Evolutionary conservation across 1,284 basidiomycete genomes (phyloP), one percentile per base, ranked within the genome.

Genomic region (Papiliotrema laurentii): DNA sequence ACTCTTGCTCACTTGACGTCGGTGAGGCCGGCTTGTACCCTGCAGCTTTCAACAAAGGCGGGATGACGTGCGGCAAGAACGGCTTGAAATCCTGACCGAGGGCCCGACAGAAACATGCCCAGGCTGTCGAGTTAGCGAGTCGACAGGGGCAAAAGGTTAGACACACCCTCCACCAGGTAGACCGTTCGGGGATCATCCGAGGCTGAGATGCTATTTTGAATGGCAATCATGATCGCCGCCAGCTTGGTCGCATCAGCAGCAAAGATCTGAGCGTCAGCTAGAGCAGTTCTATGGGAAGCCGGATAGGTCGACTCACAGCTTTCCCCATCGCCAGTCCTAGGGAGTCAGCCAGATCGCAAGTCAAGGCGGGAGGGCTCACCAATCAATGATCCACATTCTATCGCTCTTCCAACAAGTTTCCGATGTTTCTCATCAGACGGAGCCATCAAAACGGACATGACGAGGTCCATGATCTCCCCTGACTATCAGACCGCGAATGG

Each of bases 81-180:
- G 86, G 87, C 59, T 86, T 86, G 56, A 91, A 91, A 64, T 89
- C 85, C 5, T 78, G 75, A 0, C 86, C 85, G 59, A 91, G 78
- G 0, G 86, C 85, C 58, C 86, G 86, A 63, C 86, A 88, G 0
- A 90, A 79, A 64, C 86, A 88, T 4, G 85, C 83, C 87, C 87
- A 89, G 0, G 86, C 89, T 45, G 83, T 79, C 43, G 84, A 14
- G 28, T 85, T 26, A 88, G 76, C 60, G 85, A 86, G 45, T 83
- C 1, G 27, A 30, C 13, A 24, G 30, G 30, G 48, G 30, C 48
- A 46, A 11, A 11, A 16, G 11, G 10, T 13, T 1, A 22, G 2
- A 38, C 66, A 53, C 43, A 69, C 69, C 60, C 21, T 71, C 65
- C n/a, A 67, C 55, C 18, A 70, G 47, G 46, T 59, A 61, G 0